These are phyloP conservation scores for Cercospora berteroae DNA, from an alignment of 2,329 filamentous ascomycete genomes.

Conservation along the genomic window DNA sequence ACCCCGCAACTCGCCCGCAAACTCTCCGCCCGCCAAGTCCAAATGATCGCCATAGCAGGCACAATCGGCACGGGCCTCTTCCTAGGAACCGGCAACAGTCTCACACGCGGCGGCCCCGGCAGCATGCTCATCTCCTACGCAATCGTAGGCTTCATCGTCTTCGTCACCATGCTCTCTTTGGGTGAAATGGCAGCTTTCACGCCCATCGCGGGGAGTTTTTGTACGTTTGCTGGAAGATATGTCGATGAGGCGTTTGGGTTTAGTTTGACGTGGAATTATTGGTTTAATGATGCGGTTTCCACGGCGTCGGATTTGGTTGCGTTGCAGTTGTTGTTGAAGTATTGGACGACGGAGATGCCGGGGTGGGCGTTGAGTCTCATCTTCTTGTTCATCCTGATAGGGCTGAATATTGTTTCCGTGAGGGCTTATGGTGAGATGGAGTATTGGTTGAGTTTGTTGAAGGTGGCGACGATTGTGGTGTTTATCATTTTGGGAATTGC, in stretches of 20 bases:
- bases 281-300: constrained; percentile 64
- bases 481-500: constrained; percentile 64
- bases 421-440: constrained; percentile 53
- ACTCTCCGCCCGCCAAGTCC: constrained; percentile 55
- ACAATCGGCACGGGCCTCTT: constrained; percentile 49
- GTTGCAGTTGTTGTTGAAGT: constrained; percentile 58
- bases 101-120: constrained; percentile 55
- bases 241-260: constrained; percentile 75
- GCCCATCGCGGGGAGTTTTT: constrained; percentile 71
- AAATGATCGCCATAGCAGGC: constrained; percentile 68
- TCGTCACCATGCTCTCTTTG: constrained; percentile 74
- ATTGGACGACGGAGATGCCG: constrained; percentile 62
- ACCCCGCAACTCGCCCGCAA: constrained; percentile 48
- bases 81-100: constrained; percentile 58
- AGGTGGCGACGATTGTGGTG: constrained; percentile 54
- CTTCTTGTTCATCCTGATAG: constrained; percentile 57
- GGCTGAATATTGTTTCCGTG: constrained; percentile 54
- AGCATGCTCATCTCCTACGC: constrained; percentile 70
- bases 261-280: constrained; percentile 62
- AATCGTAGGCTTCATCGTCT: constrained; percentile 69
- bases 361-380: constrained; percentile 63
- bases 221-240: constrained; percentile 61
- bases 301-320: constrained; percentile 62
- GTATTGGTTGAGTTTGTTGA: constrained; percentile 58
- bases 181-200: constrained; percentile 84